Percentiles rank a stretch among this genome's conserved stretches.
Conservation (phyloP, 129 eudicot species). For the Rutidosis leptorrhynchoides region DNA sequence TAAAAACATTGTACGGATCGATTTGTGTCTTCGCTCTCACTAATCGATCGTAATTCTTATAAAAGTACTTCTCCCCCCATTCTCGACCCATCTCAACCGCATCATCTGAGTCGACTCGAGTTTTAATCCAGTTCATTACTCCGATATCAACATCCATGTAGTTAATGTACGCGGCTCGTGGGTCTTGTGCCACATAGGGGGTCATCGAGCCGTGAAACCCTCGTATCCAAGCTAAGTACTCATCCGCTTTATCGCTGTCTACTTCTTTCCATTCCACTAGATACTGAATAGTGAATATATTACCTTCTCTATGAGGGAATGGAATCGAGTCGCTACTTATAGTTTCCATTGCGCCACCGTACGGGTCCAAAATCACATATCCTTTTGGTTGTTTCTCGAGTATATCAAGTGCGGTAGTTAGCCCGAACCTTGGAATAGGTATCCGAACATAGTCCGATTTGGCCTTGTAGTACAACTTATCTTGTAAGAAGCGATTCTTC, state of each 20-base stretch:
- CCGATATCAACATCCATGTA: conserved; percentile 82
- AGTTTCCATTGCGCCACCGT: conserved; percentile 61
- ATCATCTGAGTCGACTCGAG: conserved; percentile 20
- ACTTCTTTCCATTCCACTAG: conserved; percentile 53
- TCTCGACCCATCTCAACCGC: conserved; percentile 49
- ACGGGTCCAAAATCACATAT: conserved; percentile 64
- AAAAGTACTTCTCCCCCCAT: conserved; percentile 89
- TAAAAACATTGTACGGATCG: conserved; percentile 65
- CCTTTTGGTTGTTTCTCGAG: conserved; percentile 72
- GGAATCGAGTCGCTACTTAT: conserved; percentile 54
- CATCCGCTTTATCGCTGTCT: conserved; percentile 30
- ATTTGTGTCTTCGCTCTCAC: conserved; percentile 69
- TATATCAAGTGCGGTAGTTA: conserved; percentile 32
- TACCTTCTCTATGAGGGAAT: conserved; percentile 82
- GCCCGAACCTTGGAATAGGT: conserved; percentile 39
- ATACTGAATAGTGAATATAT: conserved; percentile 57
- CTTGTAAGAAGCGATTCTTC: conserved; percentile 36
- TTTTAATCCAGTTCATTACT: conserved; percentile 23
- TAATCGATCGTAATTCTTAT: conserved; percentile 67
- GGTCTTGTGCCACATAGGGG: conserved; percentile 49
- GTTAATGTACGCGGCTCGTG: conserved; percentile 72
- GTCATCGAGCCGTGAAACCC: conserved; percentile 55
- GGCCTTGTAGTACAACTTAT: conserved; percentile 57
- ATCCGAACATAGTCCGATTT: conserved; percentile 69
- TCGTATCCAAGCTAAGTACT: conserved; percentile 57